These are phyloP conservation scores for Rhododendron vialii DNA, from an alignment of 148 eudicot species.

Conservation along the genomic window DNA sequence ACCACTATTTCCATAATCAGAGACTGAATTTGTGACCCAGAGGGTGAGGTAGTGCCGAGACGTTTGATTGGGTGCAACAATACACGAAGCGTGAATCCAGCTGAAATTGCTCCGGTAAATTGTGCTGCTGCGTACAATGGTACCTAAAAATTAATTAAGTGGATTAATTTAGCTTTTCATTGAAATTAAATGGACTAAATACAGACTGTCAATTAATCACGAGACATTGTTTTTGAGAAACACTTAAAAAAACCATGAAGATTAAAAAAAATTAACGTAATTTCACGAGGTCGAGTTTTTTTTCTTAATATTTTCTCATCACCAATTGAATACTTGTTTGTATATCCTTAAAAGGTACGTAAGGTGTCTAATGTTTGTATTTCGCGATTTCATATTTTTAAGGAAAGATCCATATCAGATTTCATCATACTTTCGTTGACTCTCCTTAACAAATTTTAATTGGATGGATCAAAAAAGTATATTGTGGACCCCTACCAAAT, in stretches of 20 bases:
- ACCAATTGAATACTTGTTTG: too few species aligned
- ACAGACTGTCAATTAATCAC: neutral
- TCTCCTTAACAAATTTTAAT: too few species aligned
- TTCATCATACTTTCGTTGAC: too few species aligned
- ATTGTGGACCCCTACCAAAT: too few species aligned
- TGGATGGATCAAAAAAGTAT: too few species aligned
- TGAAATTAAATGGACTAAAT: neutral
- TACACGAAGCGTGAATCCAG: constrained; percentile 41
- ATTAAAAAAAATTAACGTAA: too few species aligned
- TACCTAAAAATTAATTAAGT: constrained; percentile 26
- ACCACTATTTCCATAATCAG: constrained; percentile 65
- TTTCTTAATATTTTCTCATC: too few species aligned
- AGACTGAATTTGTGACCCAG: constrained; percentile 59
- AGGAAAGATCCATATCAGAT: too few species aligned
- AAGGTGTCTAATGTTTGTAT: too few species aligned
- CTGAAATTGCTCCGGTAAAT: constrained; percentile 47
- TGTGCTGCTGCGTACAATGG: constrained; percentile 63
- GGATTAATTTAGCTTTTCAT: neutral
- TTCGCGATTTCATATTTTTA: too few species aligned
- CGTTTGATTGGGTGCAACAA: constrained; percentile 45
- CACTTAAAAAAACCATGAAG: neutral
- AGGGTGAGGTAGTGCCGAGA: constrained; percentile 61
- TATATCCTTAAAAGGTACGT: too few species aligned
- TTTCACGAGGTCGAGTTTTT: too few species aligned
- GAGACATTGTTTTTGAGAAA: neutral